These are phyloP conservation scores for Heliamphora exappendiculata DNA, from an alignment of 148 eudicot species.

Conservation along the genomic window DNA sequence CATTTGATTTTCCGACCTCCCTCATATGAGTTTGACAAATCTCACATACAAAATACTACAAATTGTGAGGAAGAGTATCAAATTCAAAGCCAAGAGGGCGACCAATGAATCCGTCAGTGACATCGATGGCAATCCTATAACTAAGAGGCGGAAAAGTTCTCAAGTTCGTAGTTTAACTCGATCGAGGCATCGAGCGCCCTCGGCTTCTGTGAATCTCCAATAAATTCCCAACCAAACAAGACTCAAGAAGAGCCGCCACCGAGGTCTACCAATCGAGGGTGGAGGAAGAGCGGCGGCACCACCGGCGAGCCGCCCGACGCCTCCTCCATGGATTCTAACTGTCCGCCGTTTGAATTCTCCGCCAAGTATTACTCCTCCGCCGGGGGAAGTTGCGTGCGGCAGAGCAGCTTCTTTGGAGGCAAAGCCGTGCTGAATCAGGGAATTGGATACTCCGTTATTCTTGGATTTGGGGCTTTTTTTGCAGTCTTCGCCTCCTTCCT, in stretches of 20 bases:
- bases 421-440: constrained; percentile 71
- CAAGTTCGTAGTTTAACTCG: not conserved
- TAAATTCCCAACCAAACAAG: not conserved
- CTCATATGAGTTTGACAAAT: too few relatives aligned
- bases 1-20: too few relatives aligned
- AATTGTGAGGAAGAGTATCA: too few relatives aligned
- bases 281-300: not conserved
- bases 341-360: constrained; percentile 49
- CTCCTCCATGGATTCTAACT: constrained; percentile 26
- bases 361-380: constrained; percentile 34
- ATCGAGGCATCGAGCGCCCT: not conserved
- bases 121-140: too few relatives aligned
- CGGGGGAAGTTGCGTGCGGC: constrained; percentile 48
- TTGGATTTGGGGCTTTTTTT: constrained; percentile 89
- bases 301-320: not conserved
- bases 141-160: too few relatives aligned
- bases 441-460: constrained; percentile 76
- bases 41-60: too few relatives aligned
- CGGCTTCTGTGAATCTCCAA: not conserved
- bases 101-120: too few relatives aligned
- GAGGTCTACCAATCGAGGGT: not conserved
- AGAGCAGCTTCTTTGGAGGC: constrained; percentile 61
- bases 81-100: too few relatives aligned
- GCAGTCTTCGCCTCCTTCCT: constrained; percentile 80
- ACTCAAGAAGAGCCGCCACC: too few relatives aligned